A percentile compares a stretch with the other conserved stretches of the same genome.
Conservation (phyloP, 2,329 filamentous ascomycete species). For the Pseudogymnoascus sp. region DNA sequence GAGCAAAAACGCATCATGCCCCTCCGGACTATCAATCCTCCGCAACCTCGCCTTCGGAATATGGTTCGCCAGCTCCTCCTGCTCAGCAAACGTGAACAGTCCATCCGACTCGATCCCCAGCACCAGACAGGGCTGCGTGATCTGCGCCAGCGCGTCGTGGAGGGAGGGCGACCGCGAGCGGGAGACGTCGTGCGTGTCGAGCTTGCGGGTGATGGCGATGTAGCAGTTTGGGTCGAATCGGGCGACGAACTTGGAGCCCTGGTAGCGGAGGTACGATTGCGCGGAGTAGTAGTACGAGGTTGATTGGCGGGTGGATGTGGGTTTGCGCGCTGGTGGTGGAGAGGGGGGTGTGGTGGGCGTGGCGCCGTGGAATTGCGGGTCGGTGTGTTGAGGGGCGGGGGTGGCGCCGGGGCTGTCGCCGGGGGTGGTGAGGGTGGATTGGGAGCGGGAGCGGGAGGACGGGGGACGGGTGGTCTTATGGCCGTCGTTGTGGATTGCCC, state of each 20-base stretch:
- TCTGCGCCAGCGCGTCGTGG: slow-evolving; percentile 66
- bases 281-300: slow-evolving; percentile 92
- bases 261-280: slow-evolving; percentile 94
- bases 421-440: slow-evolving; percentile 15
- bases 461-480: slow-evolving; percentile 53
- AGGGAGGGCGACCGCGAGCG: slow-evolving; percentile 56
- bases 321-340: slow-evolving; percentile 30
- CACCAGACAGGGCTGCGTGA: slow-evolving; percentile 83
- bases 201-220: slow-evolving; percentile 94
- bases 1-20: slow-evolving; percentile 90
- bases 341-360: slow-evolving; percentile 42
- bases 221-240: slow-evolving; percentile 98
- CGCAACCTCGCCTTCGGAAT: slow-evolving; percentile 71
- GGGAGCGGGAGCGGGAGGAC: slow-evolving; percentile 37
- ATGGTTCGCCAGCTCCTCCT: slow-evolving; percentile 78
- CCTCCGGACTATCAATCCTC: slow-evolving; percentile 88
- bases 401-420: background rate
- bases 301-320: slow-evolving; percentile 27
- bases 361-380: slow-evolving; percentile 66
- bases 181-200: slow-evolving; percentile 94
- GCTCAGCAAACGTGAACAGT: slow-evolving; percentile 93
- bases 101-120: slow-evolving; percentile 94
- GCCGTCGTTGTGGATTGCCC: slow-evolving; percentile 76
- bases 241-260: slow-evolving; percentile 92
- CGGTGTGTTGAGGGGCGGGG: slow-evolving; percentile 33